Base-by-base conservation (phyloP, 352 stramenopile genomes). In the Phytophthora chlamydospora region DNA sequence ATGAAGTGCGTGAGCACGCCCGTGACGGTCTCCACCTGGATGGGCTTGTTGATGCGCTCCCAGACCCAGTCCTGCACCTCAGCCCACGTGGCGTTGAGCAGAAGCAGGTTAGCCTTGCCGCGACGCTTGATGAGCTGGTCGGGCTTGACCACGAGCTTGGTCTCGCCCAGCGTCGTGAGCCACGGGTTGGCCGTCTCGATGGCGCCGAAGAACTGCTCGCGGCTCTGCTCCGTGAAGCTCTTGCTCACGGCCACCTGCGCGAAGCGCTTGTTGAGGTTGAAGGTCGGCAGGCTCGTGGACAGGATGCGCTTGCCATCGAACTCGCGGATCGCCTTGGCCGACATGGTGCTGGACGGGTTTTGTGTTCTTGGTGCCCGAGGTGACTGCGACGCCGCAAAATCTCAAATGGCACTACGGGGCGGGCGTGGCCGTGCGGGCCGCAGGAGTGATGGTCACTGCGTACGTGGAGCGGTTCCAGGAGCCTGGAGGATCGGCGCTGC, bases 81-180 rank as follows among this genome's bases (percentile, higher is more conserved):
- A 13, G 66, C 39, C 83, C 91, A 98, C 41, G 81, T 90, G 27
- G 97, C 89, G 68, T 99, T 98, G 36, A 99, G 89, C 45, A 96
- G 82, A 31, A 99, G 79, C 40, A 99, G 77, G 62, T 97, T 98
- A 45, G 80, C 89, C 78, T 99, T 99, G 54, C 96, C 96, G 44
- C 96, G 88, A 49, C 96, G 82, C 82, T 99, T 99, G 77, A 99
- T 99, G 38, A 99, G 83, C 84, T 98, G 95, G 79, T 99, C 96
- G 14, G 96, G 96, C 82, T 99, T 99, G 52, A 98, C 96, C 47
- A 99, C 96, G 34, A 99, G 85, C 61, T 91, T 96, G 17, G 62
- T 73, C 31, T 90, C 80, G 46, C 71, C 70, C 16, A 91, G 79
- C 35, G 65, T 62, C 19, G 76, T 68, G 27, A 98, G 76, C 94